Evolutionary conservation across 345 rosid species (phyloP).

Genomic region (Arabidopsis thaliana): DNA sequence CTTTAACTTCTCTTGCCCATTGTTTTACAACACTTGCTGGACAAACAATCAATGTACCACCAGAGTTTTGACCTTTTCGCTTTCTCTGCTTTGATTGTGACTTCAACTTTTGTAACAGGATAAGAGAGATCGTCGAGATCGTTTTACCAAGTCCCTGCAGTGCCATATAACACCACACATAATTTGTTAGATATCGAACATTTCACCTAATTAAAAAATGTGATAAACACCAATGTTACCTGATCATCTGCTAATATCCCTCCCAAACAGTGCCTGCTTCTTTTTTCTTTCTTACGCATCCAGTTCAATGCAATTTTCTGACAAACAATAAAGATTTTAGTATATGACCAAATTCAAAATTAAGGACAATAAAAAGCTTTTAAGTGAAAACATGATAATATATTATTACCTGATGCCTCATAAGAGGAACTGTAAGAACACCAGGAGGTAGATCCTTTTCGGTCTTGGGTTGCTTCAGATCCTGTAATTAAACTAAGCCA

Average conservation of each 20-base stretch:
- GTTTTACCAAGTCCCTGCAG: slow-evolving; percentile 95
- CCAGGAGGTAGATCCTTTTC: slow-evolving; percentile 71
- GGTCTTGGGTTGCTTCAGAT: slow-evolving; percentile 75
- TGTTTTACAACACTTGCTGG: slow-evolving; percentile 92
- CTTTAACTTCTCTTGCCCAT: slow-evolving; percentile 82
- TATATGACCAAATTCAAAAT: slow-evolving; percentile 15
- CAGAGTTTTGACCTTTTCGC: slow-evolving; percentile 51
- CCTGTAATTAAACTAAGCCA: slow-evolving; percentile 53
- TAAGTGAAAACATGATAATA: slow-evolving; percentile 36
- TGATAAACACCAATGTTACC: slow-evolving; percentile 45
- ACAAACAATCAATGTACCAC: slow-evolving; percentile 89
- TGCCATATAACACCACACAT: slow-evolving; percentile 26
- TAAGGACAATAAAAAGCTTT: slow-evolving; percentile 11
- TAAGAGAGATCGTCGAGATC: slow-evolving; percentile 83
- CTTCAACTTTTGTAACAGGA: slow-evolving; percentile 67
- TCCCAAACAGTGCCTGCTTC: slow-evolving; percentile 74
- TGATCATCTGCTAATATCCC: slow-evolving; percentile 97
- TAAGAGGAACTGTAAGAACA: slow-evolving; percentile 75
- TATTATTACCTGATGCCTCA: slow-evolving; percentile 85
- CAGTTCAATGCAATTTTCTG: slow-evolving; percentile 95
- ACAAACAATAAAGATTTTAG: slow-evolving; percentile 28
- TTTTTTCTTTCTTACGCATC: slow-evolving; percentile 89
- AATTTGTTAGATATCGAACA: neutral
- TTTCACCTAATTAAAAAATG: neutral
- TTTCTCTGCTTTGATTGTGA: slow-evolving; percentile 59